Evolutionary conservation across 257 asterid species (phyloP), one percentile per base, ranked within the genome.

Genomic region (Voacanga thouarsii): DNA sequence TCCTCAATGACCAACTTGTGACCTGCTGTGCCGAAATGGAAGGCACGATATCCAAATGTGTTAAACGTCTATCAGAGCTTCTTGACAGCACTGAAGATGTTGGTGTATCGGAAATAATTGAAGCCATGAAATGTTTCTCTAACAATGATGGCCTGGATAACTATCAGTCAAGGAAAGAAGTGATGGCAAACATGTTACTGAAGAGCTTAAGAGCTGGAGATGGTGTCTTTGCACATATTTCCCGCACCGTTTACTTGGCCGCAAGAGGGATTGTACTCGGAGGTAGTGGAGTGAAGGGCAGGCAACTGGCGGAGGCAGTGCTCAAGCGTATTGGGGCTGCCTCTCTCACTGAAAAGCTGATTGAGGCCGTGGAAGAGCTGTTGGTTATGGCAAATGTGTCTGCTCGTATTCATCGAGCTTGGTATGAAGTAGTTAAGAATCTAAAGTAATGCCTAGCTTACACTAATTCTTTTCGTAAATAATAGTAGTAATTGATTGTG

Each of bases 131-230:
- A 81, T 39, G 50, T 77, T 73, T 80, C 55, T 65, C 70, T 14
- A 75, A 73, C 24, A 63, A 57, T 30, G 90, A 80, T 64, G 50
- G 24, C 16, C 28, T 33, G 49, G 75, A 39, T 53, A 85, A 82
- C 78, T 82, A 82, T 71, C 86, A 85, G 68, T 50, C 85, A 4
- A 68, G 83, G 88, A 88, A 88, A 86, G 94, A 91, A 56, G 79
- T 93, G 23, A 91, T 91, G 90, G 84, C 77, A 18, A 90, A 92
- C 79, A 91, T 91, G 97, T 56, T 93, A 77, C 79, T 88, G 80
- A 93, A 87, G 82, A 89, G 93, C 81, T 83, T 93, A 83, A 95
- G 89, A 85, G 93, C 87, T 65, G 96, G 82, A 5, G 97, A 93
- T 77, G 84, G 91, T 1, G 74, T 93, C 66, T 93, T 93, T 75